These are phyloP conservation scores for Aspergillus piperis DNA, from an alignment of 2,329 filamentous ascomycete species.

Conservation along the genomic window DNA sequence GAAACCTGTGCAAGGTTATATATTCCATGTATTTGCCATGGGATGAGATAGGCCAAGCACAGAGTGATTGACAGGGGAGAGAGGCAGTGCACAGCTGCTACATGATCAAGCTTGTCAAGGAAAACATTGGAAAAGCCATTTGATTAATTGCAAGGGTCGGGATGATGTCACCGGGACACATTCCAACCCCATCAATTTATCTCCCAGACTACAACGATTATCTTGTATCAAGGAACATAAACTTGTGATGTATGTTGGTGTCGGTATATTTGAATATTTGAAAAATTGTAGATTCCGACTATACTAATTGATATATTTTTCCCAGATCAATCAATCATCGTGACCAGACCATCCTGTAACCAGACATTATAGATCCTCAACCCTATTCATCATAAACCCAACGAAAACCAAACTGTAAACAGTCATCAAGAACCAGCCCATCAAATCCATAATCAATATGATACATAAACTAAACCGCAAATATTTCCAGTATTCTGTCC, in stretches of 20 bases:
- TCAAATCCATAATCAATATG: neutral
- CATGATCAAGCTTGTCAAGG: neutral
- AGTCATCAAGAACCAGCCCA: neutral
- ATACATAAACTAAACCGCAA: neutral
- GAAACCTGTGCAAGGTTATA: neutral
- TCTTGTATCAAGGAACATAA: too few species aligned
- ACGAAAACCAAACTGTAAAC: neutral
- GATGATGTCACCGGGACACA: neutral
- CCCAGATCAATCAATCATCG: neutral
- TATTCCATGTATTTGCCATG: neutral
- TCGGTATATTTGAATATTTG: neutral
- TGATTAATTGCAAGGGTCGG: neutral
- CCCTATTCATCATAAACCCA: neutral
- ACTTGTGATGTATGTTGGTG: neutral
- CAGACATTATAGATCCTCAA: conserved; percentile 6
- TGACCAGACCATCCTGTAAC: conserved; percentile 4
- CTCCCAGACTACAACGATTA: too few species aligned
- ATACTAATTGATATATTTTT: neutral
- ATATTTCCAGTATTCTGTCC: too few species aligned
- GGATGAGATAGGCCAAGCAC: neutral
- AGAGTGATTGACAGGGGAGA: neutral
- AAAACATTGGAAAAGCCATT: neutral
- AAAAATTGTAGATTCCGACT: too few species aligned
- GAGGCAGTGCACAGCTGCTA: neutral
- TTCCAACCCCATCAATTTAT: too few species aligned